These are phyloP conservation scores for Monosporozyma yasuniensis DNA, from an alignment of 805 yeast species.

Conservation along the genomic window DNA sequence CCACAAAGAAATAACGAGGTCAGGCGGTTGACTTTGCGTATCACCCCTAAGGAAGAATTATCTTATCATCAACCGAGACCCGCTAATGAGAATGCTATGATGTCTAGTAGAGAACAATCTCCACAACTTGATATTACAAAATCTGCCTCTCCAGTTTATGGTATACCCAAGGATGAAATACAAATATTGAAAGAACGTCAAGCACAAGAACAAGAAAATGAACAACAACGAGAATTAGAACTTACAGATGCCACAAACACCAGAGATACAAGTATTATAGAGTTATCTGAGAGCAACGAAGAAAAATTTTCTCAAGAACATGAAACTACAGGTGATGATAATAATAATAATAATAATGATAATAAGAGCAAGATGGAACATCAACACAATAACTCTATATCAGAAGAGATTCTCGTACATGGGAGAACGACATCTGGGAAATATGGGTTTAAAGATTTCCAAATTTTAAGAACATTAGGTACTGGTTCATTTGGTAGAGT, in stretches of 20 bases:
- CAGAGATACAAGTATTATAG: background rate
- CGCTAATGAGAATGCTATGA: background rate
- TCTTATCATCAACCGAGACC: slow-evolving; percentile 1
- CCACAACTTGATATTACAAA: background rate
- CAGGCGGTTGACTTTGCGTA: slow-evolving; percentile 9
- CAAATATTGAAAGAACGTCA: slow-evolving; percentile 2
- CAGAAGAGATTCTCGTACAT: slow-evolving; percentile 1
- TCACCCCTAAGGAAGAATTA: slow-evolving; percentile 2
- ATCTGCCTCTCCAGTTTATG: background rate
- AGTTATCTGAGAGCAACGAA: too few species aligned
- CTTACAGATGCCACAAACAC: background rate
- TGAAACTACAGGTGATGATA: background rate
- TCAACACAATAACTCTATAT: too few species aligned
- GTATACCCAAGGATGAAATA: slow-evolving; percentile 3
- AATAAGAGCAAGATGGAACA: background rate
- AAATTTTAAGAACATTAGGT: slow-evolving; percentile 79
- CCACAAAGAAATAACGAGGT: slow-evolving; percentile 19
- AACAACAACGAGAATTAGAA: slow-evolving; percentile 3
- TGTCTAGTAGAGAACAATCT: background rate
- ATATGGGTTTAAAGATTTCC: slow-evolving; percentile 72
- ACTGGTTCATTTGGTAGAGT: slow-evolving; percentile 96
- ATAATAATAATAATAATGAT: background rate
- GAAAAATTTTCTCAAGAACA: background rate
- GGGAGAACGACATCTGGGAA: slow-evolving; percentile 45
- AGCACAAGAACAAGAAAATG: slow-evolving; percentile 1